Evolutionary conservation across 768 basidiomycete species (phyloP).

Genomic region (Pleurotus pulmonarius): DNA sequence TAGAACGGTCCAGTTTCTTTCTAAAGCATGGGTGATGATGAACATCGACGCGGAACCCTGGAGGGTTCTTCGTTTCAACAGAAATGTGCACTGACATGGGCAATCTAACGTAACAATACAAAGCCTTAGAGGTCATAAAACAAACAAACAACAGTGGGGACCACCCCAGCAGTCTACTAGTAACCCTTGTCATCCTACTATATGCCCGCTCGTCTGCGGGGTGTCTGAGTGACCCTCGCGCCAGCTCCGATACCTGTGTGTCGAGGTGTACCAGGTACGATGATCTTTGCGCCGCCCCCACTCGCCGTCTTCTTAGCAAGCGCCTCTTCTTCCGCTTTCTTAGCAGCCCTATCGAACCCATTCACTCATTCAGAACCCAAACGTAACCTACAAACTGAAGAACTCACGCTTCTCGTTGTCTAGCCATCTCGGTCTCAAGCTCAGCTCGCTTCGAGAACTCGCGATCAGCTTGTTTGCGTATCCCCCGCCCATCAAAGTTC

Average conservation of each 20-base stretch:
- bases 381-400: neutral
- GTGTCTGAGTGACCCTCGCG: constrained; percentile 66
- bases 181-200: constrained; percentile 22
- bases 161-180: too few species aligned
- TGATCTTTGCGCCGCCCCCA: constrained; percentile 58
- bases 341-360: constrained; percentile 45
- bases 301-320: constrained; percentile 49
- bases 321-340: constrained; percentile 59
- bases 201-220: constrained; percentile 69
- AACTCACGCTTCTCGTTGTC: constrained; percentile 71
- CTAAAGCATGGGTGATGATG: too few species aligned
- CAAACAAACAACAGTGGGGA: too few species aligned
- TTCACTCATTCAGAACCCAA: neutral
- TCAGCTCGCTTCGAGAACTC: constrained; percentile 93
- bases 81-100: too few species aligned
- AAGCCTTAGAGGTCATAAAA: too few species aligned
- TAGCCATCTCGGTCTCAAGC: constrained; percentile 88
- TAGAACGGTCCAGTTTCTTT: too few species aligned
- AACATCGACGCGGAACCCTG: too few species aligned
- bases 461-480: constrained; percentile 71
- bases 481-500: constrained; percentile 89
- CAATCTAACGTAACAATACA: too few species aligned
- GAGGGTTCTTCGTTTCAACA: too few species aligned
- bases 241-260: constrained; percentile 66
- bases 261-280: constrained; percentile 78